These are phyloP conservation scores for Schizonepeta tenuifolia DNA, from an alignment of 257 asterid genomes.

Conservation along the genomic window DNA sequence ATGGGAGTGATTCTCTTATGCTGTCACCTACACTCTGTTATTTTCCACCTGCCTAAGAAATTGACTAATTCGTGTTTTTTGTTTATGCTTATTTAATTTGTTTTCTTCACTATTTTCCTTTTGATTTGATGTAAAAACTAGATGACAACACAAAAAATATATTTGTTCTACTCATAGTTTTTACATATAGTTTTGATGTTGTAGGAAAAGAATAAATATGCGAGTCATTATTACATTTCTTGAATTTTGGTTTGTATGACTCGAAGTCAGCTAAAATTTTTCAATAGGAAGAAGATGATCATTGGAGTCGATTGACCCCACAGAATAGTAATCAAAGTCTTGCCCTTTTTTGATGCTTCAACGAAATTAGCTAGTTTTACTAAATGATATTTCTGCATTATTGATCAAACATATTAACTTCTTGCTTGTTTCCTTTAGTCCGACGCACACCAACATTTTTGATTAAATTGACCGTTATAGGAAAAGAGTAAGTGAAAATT, in stretches of 20 bases:
- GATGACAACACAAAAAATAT: too few species aligned
- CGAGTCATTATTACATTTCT: not conserved
- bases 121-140: constrained; percentile 13
- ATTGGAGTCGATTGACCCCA: constrained; percentile 29
- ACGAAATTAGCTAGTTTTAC: constrained; percentile 5
- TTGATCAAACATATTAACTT: not conserved
- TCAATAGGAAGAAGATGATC: not conserved
- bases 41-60: constrained; percentile 6
- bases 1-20: constrained; percentile 9
- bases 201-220: not conserved
- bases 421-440: not conserved
- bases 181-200: too few species aligned
- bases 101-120: not conserved
- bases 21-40: constrained; percentile 21
- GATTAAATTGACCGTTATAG: not conserved
- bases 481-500: not conserved
- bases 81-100: not conserved
- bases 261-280: constrained; percentile 32
- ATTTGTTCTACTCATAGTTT: too few species aligned
- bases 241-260: constrained; percentile 34
- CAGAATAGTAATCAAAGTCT: constrained; percentile 27
- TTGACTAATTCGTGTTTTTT: constrained; percentile 8
- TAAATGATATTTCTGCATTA: not conserved
- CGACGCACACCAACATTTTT: not conserved
- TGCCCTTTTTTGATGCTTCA: not conserved